These are phyloP conservation scores for Trichoderma lentiforme DNA, from an alignment of 2,329 filamentous ascomycete genomes.

Conservation along the genomic window DNA sequence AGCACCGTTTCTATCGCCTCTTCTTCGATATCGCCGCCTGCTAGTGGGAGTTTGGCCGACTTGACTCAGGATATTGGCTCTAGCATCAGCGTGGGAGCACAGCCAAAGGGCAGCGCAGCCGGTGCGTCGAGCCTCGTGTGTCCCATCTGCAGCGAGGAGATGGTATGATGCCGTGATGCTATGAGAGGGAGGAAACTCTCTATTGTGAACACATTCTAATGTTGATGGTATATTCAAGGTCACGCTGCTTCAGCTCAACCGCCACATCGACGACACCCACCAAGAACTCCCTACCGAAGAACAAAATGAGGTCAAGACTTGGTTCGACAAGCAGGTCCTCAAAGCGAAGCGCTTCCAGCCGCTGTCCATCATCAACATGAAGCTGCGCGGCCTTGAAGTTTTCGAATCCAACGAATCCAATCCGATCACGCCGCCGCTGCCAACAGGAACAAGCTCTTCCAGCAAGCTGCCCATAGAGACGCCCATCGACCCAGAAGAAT, in stretches of 20 bases:
- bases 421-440: conserved; percentile 30
- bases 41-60: conserved; percentile 62
- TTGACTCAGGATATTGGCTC: conserved; percentile 76
- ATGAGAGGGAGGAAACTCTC: not conserved
- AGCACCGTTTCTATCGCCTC: conserved; percentile 79
- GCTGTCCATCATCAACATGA: conserved; percentile 86
- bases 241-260: conserved; percentile 88
- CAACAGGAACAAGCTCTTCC: conserved; percentile 31
- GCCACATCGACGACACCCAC: conserved; percentile 79
- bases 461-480: conserved; percentile 41
- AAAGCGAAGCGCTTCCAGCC: conserved; percentile 94
- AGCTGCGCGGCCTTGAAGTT: conserved; percentile 85
- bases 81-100: conserved; percentile 66
- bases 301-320: conserved; percentile 93
- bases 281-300: conserved; percentile 83
- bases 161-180: conserved; percentile 57
- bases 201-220: not conserved
- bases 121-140: conserved; percentile 69
- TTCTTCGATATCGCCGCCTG: conserved; percentile 59
- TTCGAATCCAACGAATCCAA: conserved; percentile 84
- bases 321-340: conserved; percentile 92
- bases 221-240: conserved; percentile 50
- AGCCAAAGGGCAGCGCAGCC: conserved; percentile 49
- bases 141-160: conserved; percentile 98
- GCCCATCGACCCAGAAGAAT: conserved; percentile 75